Conservation (phyloP, 78 protist genomes). For the Monocercomonoides exilis region DNA sequence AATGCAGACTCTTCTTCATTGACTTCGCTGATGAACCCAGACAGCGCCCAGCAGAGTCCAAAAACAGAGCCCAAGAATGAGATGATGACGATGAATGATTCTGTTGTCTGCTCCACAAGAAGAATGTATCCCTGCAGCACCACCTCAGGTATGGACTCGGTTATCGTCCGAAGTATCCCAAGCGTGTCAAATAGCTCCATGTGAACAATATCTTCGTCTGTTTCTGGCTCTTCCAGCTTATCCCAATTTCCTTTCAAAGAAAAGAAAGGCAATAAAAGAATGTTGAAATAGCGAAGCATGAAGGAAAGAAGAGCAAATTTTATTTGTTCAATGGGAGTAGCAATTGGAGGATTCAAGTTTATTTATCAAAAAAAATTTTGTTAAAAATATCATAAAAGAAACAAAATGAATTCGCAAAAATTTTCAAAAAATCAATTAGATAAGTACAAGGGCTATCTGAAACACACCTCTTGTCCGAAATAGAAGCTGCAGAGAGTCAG, state of each 20-base stretch:
- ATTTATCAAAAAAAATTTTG: no score
- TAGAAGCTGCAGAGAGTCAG: background rate
- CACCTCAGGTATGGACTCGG: background rate
- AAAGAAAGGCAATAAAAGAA: background rate
- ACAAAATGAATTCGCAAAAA: no score
- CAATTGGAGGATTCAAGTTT: no score
- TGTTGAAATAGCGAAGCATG: no score
- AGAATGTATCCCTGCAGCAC: background rate
- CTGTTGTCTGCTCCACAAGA: background rate
- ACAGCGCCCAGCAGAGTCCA: background rate
- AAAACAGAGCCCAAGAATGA: background rate
- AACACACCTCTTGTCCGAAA: background rate
- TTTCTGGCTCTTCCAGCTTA: background rate
- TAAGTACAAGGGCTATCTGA: no score
- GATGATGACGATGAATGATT: background rate
- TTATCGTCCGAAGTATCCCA: background rate
- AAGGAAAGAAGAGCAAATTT: no score
- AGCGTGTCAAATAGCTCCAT: background rate
- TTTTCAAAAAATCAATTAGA: no score
- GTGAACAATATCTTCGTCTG: background rate
- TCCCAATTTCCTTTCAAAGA: background rate
- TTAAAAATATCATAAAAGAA: no score
- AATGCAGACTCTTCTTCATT: background rate
- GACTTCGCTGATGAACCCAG: background rate
- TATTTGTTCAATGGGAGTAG: no score